A percentile compares a stretch with the other conserved stretches of the same genome.
Evolutionary conservation across 148 eudicot species (phyloP).

Genomic region (Selenicereus undatus): DNA sequence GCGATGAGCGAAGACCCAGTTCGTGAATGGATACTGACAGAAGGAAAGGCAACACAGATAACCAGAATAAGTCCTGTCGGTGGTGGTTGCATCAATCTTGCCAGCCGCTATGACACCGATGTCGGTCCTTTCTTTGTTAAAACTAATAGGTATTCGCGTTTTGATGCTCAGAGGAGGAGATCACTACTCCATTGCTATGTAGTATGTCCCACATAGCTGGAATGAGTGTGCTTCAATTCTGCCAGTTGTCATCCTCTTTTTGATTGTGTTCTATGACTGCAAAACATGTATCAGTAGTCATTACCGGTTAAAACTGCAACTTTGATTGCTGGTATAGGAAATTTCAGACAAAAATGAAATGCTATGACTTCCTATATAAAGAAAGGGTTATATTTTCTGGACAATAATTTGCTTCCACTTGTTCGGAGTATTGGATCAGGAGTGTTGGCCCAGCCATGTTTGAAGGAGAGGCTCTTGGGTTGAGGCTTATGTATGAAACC

Average conservation of each 20-base stretch:
- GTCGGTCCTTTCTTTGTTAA: slow-evolving; percentile 92
- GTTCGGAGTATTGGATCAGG: slow-evolving; percentile 42
- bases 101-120: slow-evolving; percentile 80
- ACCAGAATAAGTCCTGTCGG: slow-evolving; percentile 67
- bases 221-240: not conserved
- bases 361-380: not conserved
- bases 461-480: slow-evolving; percentile 95
- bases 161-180: not conserved
- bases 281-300: not conserved
- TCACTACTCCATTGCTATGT: not conserved
- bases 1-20: slow-evolving; percentile 81
- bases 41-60: slow-evolving; percentile 82
- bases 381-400: not conserved
- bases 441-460: slow-evolving; percentile 82
- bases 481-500: slow-evolving; percentile 82
- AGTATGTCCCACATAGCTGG: not conserved
- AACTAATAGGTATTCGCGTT: slow-evolving; percentile 59
- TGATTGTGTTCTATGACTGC: not conserved
- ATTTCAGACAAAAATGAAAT: not conserved
- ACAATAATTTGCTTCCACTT: slow-evolving; percentile 12
- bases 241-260: not conserved
- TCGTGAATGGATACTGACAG: slow-evolving; percentile 79
- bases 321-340: not conserved
- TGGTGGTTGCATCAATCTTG: slow-evolving; percentile 94
- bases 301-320: not conserved